Base-by-base conservation (phyloP, 176 grass and related monocot species). In the Leersia perrieri region DNA sequence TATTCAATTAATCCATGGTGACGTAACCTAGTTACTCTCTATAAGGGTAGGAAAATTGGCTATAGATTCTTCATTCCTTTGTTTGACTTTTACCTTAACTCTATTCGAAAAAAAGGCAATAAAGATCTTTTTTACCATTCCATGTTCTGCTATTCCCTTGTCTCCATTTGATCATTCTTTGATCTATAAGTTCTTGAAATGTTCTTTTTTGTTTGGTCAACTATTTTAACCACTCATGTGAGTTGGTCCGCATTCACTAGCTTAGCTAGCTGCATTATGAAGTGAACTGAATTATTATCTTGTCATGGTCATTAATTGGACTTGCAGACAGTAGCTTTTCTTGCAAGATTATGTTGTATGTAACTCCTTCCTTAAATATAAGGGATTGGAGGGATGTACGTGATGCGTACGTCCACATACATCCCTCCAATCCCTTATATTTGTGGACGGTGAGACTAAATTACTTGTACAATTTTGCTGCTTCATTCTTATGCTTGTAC, bases 51-150 rank as follows among this genome's bases (percentile, higher is more conserved):
- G 45, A 57, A 23, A 45, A 64, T 11, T 30, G 26, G 15, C 8
- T 71, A 51, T 28, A 58, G 41, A 71, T 41, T 70, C 32, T 30
- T 10, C 25, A 4, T 30, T 8, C 1, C 7, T 23, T 58, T 58
- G 53, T 74, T 58, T 7, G 18, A 62, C 61, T 41, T n/a, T 80
- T 80, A 64, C 6, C 63, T 85, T 44, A 60, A 72, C 13, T 65
- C 30, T 2, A 22, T 66, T 62, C 57, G 62, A 15, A 25, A 58
- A 23, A 25, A 25, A 76, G 40, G 11, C 6, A 68, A 22, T 5
- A 57, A 66, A 67, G 1, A 3, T 29, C 9, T 25, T 47, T 13
- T 6, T 74, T 58, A 12, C 26, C 33, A 18, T 81, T 81, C 40
- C 2, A 33, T 60, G 35, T 82, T 53, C 49, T n/a, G 53, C 49